Conservation (phyloP, 1,139 yeast genomes). For the Lizanozyma gosingica region DNA sequence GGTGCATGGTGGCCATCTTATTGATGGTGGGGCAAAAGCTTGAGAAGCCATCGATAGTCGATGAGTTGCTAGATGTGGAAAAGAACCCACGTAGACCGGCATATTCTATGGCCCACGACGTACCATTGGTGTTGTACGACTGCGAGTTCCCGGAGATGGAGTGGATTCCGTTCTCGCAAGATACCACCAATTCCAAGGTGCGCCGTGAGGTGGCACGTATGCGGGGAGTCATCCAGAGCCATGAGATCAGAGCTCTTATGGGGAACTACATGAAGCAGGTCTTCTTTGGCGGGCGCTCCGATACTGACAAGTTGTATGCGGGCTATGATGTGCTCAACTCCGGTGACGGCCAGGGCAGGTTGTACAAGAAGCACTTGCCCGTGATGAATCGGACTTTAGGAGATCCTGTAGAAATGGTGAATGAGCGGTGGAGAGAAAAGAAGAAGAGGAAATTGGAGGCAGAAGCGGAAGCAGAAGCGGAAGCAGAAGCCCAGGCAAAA, state of each 20-base stretch:
- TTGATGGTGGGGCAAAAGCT: conserved; percentile 72
- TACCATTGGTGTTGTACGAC: conserved; percentile 83
- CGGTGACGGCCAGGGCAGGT: conserved; percentile 69
- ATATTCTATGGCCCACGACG: conserved; percentile 85
- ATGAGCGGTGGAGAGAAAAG: conserved; percentile 50
- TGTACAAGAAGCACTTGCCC: conserved; percentile 48
- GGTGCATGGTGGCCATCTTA: conserved; percentile 86
- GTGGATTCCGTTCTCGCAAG: conserved; percentile 39
- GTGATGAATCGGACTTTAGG: conserved; percentile 49
- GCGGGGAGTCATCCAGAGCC: not conserved
- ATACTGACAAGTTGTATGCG: conserved; percentile 8
- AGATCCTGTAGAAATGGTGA: conserved; percentile 57
- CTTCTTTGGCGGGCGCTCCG: conserved; percentile 15
- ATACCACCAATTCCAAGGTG: conserved; percentile 10
- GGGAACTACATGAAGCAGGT: conserved; percentile 30
- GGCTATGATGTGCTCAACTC: conserved; percentile 37
- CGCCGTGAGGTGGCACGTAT: not conserved
- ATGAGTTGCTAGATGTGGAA: conserved; percentile 49
- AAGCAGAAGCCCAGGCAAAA: too few relatives aligned
- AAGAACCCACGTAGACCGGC: conserved; percentile 63
- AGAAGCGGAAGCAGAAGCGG: too few relatives aligned
- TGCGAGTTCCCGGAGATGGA: conserved; percentile 68
- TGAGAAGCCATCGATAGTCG: conserved; percentile 53
- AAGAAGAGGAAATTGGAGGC: conserved; percentile 16
- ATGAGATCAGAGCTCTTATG: conserved; percentile 15